These are phyloP conservation scores for Ophiognomonia clavigignenti-juglandacearum DNA, from an alignment of 2,329 filamentous ascomycete species.

Conservation along the genomic window DNA sequence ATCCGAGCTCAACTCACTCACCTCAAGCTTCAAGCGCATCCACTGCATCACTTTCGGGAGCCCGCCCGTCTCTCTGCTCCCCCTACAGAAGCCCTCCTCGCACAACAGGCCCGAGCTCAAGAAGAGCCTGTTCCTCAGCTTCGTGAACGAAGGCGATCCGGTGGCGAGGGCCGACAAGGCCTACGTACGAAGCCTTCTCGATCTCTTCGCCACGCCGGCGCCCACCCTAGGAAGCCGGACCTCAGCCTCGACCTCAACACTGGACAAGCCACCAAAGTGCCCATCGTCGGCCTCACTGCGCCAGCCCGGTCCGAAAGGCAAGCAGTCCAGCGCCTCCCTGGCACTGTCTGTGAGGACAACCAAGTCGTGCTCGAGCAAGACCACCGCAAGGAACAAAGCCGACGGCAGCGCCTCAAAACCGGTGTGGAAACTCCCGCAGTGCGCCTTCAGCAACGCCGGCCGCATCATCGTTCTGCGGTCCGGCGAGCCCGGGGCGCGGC, in stretches of 20 bases:
- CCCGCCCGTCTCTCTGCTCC: constrained; percentile 69
- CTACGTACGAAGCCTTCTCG: constrained; percentile 68
- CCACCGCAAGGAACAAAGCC: background rate
- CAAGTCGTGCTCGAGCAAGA: constrained; percentile 24
- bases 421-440: constrained; percentile 61
- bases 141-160: constrained; percentile 84
- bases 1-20: constrained; percentile 67
- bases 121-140: constrained; percentile 72
- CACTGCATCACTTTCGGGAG: constrained; percentile 86
- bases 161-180: constrained; percentile 71
- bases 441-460: constrained; percentile 66
- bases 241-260: background rate
- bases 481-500: constrained; percentile 32
- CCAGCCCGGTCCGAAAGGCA: constrained; percentile 19
- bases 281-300: constrained; percentile 11
- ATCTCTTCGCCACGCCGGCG: constrained; percentile 60
- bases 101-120: constrained; percentile 32
- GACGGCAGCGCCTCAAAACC: constrained; percentile 19
- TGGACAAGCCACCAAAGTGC: constrained; percentile 3
- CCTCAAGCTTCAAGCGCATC: constrained; percentile 68
- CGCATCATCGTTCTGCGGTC: constrained; percentile 61
- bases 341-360: constrained; percentile 24
- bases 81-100: constrained; percentile 54
- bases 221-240: constrained; percentile 30
- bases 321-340: constrained; percentile 20